Conservation (phyloP, 2,329 filamentous ascomycete genomes). For the Chaetoscypha palmicola region DNA sequence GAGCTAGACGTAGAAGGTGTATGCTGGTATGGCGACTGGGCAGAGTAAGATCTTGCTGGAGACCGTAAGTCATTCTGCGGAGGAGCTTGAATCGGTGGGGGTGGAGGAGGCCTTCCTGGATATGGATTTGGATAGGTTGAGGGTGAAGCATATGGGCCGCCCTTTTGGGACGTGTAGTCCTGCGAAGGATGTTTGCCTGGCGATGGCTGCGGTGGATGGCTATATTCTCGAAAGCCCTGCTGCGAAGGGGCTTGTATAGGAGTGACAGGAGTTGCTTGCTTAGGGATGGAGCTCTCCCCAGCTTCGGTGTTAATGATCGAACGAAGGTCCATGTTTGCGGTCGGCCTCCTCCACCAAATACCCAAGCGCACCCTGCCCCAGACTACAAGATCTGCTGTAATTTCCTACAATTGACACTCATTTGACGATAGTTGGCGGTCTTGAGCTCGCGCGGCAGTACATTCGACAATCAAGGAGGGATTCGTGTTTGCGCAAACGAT, state of each 20-base stretch:
- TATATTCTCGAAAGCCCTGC: constrained; percentile 29
- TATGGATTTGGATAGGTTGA: constrained; percentile 26
- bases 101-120: constrained; percentile 30
- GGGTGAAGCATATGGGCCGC: constrained; percentile 28
- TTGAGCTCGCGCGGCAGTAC: constrained; percentile 1
- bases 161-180: constrained; percentile 26
- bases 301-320: constrained; percentile 42
- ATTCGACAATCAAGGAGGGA: constrained; percentile 9
- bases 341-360: constrained; percentile 17
- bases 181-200: constrained; percentile 29
- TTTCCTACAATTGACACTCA: constrained; percentile 15
- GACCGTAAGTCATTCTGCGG: constrained; percentile 35
- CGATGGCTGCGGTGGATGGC: constrained; percentile 25
- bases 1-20: constrained; percentile 26
- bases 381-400: constrained; percentile 20
- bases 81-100: constrained; percentile 38
- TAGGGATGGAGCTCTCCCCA: constrained; percentile 22
- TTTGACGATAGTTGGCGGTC: constrained; percentile 16
- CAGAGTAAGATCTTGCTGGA: constrained; percentile 33
- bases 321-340: constrained; percentile 43
- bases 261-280: constrained; percentile 28
- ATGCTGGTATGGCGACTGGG: constrained; percentile 30
- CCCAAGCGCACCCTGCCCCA: constrained; percentile 18
- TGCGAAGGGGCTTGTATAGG: constrained; percentile 27
- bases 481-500: constrained; percentile 23